Base-by-base conservation (phyloP, 345 rosid genomes). In the Eucalyptus marginata region DNA sequence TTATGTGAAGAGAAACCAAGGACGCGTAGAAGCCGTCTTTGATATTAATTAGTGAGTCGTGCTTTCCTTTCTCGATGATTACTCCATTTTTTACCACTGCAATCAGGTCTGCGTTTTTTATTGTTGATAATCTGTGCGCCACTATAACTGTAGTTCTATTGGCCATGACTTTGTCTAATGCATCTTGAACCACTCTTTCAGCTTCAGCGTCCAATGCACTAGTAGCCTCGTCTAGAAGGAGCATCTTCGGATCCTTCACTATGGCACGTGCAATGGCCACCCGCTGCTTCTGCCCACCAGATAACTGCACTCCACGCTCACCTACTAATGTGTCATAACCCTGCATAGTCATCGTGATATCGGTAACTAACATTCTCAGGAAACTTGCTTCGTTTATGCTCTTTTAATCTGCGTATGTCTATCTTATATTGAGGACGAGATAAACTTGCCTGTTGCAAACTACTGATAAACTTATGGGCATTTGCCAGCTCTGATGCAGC, bases 31-130 rank as follows among this genome's bases (percentile, higher is more conserved):
- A 76, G 4, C 96, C 96, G 64, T 88, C 93, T 76, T 86, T 86
- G 54, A 92, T 91, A 29, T 93, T 90, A 79, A 93, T 90, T 88
- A 94, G 91, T 25, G 88, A 88, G 40, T 92, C 94, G 10, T 87
- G 90, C 89, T 93, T 85, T 14, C 96, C 96, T 89, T 93, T 92
- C 92, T 95, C 96, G 43, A 90, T 94, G 46, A 94, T 90, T 10
- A 88, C 91, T 33, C 95, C 95, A 86, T 93, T 92, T 89, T 93
- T 94, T 18, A 95, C 92, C 86, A 92, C 96, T 2, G 94, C 95
- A 17, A 94, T 93, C 14, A 94, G 87, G 59, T 95, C 96, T 6
- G 96, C 97, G 43, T 95, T 94, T 91, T 90, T 93, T 31, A 94
- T 89, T 2, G 97, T 94, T 1, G 95, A 93, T 6, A 89, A 62